Evolutionary conservation across 805 yeast genomes (phyloP).

Genomic region (Zygosaccharomyces gambellarensis): DNA sequence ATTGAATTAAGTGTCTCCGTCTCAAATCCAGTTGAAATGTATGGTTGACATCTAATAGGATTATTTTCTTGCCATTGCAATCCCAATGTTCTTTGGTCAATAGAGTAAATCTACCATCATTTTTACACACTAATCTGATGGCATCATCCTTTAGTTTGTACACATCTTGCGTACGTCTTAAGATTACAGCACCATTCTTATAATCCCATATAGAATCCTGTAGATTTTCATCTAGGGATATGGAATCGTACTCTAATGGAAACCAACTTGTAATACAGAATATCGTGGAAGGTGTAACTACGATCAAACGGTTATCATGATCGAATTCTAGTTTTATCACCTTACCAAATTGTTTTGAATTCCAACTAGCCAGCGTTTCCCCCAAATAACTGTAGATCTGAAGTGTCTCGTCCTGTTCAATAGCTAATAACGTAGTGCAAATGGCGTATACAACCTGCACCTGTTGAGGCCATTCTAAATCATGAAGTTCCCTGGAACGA

Average conservation of each 20-base stretch:
- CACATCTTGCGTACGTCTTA: conserved; percentile 23
- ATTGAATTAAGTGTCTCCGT: conserved; percentile 5
- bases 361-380: conserved; percentile 9
- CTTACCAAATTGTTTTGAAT: conserved; percentile 13
- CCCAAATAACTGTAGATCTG: conserved; percentile 40
- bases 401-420: conserved; percentile 30
- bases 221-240: conserved; percentile 9
- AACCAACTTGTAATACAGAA: conserved; percentile 17
- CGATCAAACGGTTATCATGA: conserved; percentile 18
- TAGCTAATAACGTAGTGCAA: conserved; percentile 40
- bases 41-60: conserved; percentile 25
- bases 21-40: conserved; percentile 16
- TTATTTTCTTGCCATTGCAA: conserved; percentile 15
- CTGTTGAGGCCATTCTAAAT: conserved; percentile 21
- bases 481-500: conserved; percentile 40
- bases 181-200: conserved; percentile 19
- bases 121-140: conserved; percentile 16
- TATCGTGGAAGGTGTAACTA: conserved; percentile 17
- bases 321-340: conserved; percentile 22
- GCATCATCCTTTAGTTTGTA: conserved; percentile 10
- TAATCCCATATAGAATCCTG: conserved; percentile 32
- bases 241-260: conserved; percentile 19
- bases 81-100: conserved; percentile 32
- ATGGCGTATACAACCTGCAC: conserved; percentile 33
- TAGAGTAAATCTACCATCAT: conserved; percentile 21